Percentiles rank a stretch among this genome's conserved stretches.
These are phyloP conservation scores for Tympanopsis confertula DNA, from an alignment of 2,329 filamentous ascomycete species.

Conservation along the genomic window DNA sequence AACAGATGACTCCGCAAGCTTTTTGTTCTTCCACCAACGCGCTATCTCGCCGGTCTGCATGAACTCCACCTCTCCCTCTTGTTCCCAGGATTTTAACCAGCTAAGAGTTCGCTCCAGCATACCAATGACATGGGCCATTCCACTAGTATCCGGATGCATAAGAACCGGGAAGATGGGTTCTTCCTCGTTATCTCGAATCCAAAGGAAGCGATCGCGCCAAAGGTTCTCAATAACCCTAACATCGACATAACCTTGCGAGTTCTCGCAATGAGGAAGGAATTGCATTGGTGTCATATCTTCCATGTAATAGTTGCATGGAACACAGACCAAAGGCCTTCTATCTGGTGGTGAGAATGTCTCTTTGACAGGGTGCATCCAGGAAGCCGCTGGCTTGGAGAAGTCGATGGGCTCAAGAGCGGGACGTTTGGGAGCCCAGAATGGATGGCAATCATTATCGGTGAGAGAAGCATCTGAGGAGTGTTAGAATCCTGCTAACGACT, in stretches of 20 bases:
- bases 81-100: neutral
- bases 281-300: slow-evolving; percentile 38
- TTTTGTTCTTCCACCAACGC: neutral
- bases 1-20: too few relatives aligned
- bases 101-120: neutral
- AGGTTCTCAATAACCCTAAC: slow-evolving; percentile 33
- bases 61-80: neutral
- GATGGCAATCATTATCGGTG: slow-evolving; percentile 34
- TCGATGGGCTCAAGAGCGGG: slow-evolving; percentile 25
- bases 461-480: slow-evolving; percentile 28
- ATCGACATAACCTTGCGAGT: slow-evolving; percentile 34
- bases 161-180: slow-evolving; percentile 1
- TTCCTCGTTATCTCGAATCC: neutral
- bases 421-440: slow-evolving; percentile 30
- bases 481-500: neutral
- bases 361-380: slow-evolving; percentile 32
- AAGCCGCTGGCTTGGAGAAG: slow-evolving; percentile 20
- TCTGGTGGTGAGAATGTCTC: slow-evolving; percentile 9
- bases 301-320: slow-evolving; percentile 36
- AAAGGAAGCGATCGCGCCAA: slow-evolving; percentile 11
- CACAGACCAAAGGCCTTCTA: slow-evolving; percentile 19
- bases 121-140: slow-evolving; percentile 1
- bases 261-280: slow-evolving; percentile 28
- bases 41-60: neutral
- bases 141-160: slow-evolving; percentile 1